Base-by-base conservation (phyloP, 73 alveolate genomes). In the Tetrahymena thermophila region DNA sequence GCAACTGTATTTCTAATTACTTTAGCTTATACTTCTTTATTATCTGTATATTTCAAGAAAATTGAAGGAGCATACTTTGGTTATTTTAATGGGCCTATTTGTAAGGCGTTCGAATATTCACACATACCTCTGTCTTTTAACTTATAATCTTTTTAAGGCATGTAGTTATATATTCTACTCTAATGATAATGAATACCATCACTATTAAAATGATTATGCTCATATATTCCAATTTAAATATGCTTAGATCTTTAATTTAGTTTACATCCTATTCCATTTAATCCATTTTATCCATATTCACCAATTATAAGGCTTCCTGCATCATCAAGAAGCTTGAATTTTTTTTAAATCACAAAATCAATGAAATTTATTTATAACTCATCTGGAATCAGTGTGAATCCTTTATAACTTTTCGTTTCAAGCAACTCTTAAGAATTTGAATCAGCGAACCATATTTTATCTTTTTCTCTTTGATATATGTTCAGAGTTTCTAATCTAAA, bases 271-370 rank as follows among this genome's bases (percentile, higher is more conserved):
- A 71, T 71, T 28, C 89, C 89, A 19, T 71, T 71, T 34, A 71
- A 71, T 71, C 89, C 89, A 71, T 71, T 71, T 71, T 71, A 71
- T n/a, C 89, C 89, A 71, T 71, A 71, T n/a, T 71, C 89, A n/a
- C 89, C 89, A 2, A 71, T 71, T 7, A 71, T 31, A 1, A 71
- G 4, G 13, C 89, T 71, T 23, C 89, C 89, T 28, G 35, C 11
- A 19, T 71, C 89, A 71, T 71, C 89, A 5, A 71, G 35, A 28
- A 71, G 37, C 31, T 71, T 71, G 37, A 71, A 71, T 71, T 71
- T 71, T 34, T 71, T 71, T 71, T 71, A 71, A 71, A n/a, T 25
- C 17, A 71, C 89, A 71, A 71, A 71, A n/a, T 71, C 89, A 8
- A 71, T 71, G n/a, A 71, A 71, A 34, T n/a, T 71, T 71, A 34